Percentiles rank a stretch among this genome's conserved stretches.
Conservation (phyloP, 805 yeast species). For the Monosporozyma servazzii region DNA sequence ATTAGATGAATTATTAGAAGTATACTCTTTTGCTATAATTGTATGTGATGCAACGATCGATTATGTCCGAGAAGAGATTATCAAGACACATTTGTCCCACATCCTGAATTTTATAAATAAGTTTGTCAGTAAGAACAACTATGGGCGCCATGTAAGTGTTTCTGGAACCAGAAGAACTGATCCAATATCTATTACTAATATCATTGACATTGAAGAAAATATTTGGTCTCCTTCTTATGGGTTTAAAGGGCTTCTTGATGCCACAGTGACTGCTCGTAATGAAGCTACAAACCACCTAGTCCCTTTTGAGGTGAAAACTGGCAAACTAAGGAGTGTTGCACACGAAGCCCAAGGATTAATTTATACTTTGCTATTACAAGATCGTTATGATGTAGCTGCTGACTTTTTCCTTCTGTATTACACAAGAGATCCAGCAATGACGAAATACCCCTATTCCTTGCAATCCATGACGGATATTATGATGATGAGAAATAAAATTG, state of each 20-base stretch:
- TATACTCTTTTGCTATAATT: conserved; percentile 41
- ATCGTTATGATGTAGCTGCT: conserved; percentile 65
- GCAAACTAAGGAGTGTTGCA: conserved; percentile 47
- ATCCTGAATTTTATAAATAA: conserved; percentile 44
- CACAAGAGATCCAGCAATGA: conserved; percentile 50
- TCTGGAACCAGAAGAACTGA: conserved; percentile 30
- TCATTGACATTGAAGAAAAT: conserved; percentile 81
- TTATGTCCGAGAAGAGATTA: conserved; percentile 35
- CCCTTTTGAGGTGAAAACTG: conserved; percentile 90
- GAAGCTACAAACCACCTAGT: conserved; percentile 40
- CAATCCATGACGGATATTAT: conserved; percentile 60
- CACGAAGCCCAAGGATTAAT: conserved; percentile 84
- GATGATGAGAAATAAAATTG: conserved; percentile 61
- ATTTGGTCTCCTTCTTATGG: conserved; percentile 91
- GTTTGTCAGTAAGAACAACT: conserved; percentile 33
- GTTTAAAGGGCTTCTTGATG: conserved; percentile 81
- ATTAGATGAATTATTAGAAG: conserved; percentile 36
- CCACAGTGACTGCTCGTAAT: conserved; percentile 57
- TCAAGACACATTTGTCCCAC: conserved; percentile 40
- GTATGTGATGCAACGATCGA: conserved; percentile 44
- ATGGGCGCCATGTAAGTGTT: conserved; percentile 17
- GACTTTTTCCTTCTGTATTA: conserved; percentile 62
- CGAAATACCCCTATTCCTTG: conserved; percentile 42
- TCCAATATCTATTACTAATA: conserved; percentile 46
- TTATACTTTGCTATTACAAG: conserved; percentile 70